phyloP scores from a whole-genome alignment of 495 filamentous ascomycete species.

The Echria macrotheca region DNA sequence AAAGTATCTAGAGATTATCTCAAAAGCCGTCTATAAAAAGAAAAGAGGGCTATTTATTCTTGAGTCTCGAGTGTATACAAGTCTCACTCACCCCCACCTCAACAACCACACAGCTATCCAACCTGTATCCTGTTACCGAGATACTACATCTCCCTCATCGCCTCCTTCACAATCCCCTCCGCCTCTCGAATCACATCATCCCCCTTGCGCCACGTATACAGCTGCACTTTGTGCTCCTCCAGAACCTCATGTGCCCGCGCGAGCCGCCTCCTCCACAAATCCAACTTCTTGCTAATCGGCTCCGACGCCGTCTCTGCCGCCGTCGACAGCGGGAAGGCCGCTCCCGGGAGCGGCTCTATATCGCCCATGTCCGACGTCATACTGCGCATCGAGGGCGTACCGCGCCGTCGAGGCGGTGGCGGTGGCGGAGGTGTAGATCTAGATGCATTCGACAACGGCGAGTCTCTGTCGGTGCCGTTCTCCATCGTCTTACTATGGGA shows the following conservation, averaged over 20 bases:
- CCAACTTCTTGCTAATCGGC: conserved; percentile 67
- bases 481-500: no score
- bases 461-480: no score
- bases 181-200: conserved; percentile 61
- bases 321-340: conserved; percentile 1
- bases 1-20: no score
- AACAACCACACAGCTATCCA: no score
- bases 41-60: no score
- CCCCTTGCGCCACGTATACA: conserved; percentile 82
- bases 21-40: no score
- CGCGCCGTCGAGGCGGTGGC: conserved; percentile 40
- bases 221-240: conserved; percentile 58
- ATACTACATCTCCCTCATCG: conserved; percentile 34
- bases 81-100: no score
- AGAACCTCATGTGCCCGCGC: conserved; percentile 67
- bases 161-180: conserved; percentile 43
- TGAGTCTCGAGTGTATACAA: no score
- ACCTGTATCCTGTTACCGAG: no score
- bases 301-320: conserved; percentile 5
- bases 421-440: conserved; percentile 28
- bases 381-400: conserved; percentile 31
- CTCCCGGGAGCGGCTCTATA: conserved; percentile 20
- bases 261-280: conserved; percentile 78
- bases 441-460: conserved; percentile 5
- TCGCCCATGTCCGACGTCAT: conserved; percentile 25